phyloP scores from a whole-genome alignment of 805 yeast species.

The Starmera pachycereana region DNA sequence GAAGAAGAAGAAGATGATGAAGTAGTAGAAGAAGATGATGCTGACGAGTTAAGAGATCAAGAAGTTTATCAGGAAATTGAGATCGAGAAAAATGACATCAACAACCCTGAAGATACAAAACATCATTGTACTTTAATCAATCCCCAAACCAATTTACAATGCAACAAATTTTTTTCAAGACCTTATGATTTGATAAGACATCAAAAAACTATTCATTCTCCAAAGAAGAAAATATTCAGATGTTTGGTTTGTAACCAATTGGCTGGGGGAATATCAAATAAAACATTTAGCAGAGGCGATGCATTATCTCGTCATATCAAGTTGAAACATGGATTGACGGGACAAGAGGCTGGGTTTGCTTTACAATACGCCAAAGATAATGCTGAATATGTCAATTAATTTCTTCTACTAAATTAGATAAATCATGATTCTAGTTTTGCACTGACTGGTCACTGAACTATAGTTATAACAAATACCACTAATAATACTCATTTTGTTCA shows the following conservation, averaged over 20 bases:
- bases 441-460: no score
- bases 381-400: slow-evolving; percentile 61
- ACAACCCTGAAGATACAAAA: not conserved
- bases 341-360: slow-evolving; percentile 57
- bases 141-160: slow-evolving; percentile 51
- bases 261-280: slow-evolving; percentile 31
- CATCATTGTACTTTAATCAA: slow-evolving; percentile 50
- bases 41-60: not conserved
- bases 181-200: slow-evolving; percentile 93
- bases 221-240: slow-evolving; percentile 73
- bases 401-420: slow-evolving; percentile 35
- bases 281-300: slow-evolving; percentile 89
- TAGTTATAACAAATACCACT: no score
- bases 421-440: no score
- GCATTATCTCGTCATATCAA: slow-evolving; percentile 90
- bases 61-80: not conserved
- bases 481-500: no score
- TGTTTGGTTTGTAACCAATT: slow-evolving; percentile 68
- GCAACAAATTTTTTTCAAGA: slow-evolving; percentile 78
- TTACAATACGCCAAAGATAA: slow-evolving; percentile 69
- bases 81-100: not conserved
- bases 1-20: slow-evolving; percentile 15
- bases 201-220: slow-evolving; percentile 92
- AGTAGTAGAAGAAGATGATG: not conserved
- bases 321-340: slow-evolving; percentile 73